Evolutionary conservation across 768 basidiomycete genomes (phyloP).

Genomic region (Pulveroboletus sp.): DNA sequence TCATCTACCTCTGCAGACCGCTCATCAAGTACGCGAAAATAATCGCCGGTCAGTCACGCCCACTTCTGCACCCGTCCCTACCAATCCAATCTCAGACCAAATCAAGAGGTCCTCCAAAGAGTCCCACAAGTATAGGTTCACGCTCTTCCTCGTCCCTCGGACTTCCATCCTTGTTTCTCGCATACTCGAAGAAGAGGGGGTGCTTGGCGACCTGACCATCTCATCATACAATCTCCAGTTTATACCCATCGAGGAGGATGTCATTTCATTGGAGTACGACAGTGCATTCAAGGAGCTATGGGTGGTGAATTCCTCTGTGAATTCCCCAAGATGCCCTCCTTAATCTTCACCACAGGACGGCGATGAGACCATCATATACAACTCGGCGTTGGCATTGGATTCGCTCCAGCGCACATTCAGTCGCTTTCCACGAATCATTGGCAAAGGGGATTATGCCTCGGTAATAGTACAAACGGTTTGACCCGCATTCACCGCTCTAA

Average conservation of each 20-base stretch:
- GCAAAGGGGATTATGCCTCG: slow-evolving; percentile 87
- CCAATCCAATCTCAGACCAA: slow-evolving; percentile 60
- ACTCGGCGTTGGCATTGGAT: slow-evolving; percentile 82
- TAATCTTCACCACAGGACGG: slow-evolving; percentile 59
- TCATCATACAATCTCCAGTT: slow-evolving; percentile 89
- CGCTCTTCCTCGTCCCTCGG: slow-evolving; percentile 82
- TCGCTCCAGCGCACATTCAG: slow-evolving; percentile 83
- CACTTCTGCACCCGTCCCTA: slow-evolving; percentile 13
- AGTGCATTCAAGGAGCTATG: slow-evolving; percentile 84
- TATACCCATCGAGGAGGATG: slow-evolving; percentile 89
- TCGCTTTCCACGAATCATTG: slow-evolving; percentile 85
- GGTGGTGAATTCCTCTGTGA: slow-evolving; percentile 50
- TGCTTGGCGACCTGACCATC: slow-evolving; percentile 89
- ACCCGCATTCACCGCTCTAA: slow-evolving; percentile 8
- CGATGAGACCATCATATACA: slow-evolving; percentile 85
- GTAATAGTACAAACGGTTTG: slow-evolving; percentile 36
- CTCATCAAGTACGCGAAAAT: slow-evolving; percentile 81
- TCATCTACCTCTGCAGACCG: slow-evolving; percentile 91
- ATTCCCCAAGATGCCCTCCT: neutral
- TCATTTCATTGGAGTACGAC: slow-evolving; percentile 86
- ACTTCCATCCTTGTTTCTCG: slow-evolving; percentile 80
- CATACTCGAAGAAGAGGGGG: slow-evolving; percentile 94
- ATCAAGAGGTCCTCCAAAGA: slow-evolving; percentile 77
- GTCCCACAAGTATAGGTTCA: slow-evolving; percentile 77
- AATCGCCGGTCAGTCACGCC: slow-evolving; percentile 68